A percentile compares a stretch with the other conserved stretches of the same genome.
These are phyloP conservation scores for Cubamyces lactineus DNA, from an alignment of 768 basidiomycete genomes.

Conservation along the genomic window DNA sequence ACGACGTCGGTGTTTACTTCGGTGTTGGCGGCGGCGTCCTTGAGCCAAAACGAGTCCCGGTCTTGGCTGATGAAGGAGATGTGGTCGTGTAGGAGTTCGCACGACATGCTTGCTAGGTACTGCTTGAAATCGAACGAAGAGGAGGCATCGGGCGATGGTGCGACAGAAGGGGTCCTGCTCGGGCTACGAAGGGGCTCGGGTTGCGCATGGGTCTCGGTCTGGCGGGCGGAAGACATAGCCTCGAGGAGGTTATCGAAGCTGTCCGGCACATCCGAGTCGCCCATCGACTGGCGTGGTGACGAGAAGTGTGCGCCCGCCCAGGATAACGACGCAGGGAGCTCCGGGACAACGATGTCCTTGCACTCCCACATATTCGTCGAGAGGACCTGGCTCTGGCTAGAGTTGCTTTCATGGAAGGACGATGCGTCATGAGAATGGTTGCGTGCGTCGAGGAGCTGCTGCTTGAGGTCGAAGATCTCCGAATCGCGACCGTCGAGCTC, in stretches of 20 bases:
- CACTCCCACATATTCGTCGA: neutral
- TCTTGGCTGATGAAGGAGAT: neutral
- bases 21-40: neutral
- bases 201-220: neutral
- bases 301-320: neutral
- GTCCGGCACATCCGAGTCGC: neutral
- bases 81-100: neutral
- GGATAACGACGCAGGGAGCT: neutral
- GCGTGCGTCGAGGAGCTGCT: neutral
- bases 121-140: neutral
- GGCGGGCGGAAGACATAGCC: neutral
- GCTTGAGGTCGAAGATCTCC: neutral
- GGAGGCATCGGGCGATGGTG: neutral
- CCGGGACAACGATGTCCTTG: neutral
- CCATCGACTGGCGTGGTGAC: neutral
- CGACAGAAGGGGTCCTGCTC: neutral
- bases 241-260: neutral
- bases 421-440: neutral
- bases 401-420: neutral
- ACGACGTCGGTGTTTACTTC: neutral
- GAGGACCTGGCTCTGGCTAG: neutral
- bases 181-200: neutral
- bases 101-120: neutral
- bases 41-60: neutral
- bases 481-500: neutral